Evolutionary conservation across 1,284 basidiomycete genomes (phyloP), one percentile per base, ranked within the genome.

Genomic region (Phaffia rhodozyma): DNA sequence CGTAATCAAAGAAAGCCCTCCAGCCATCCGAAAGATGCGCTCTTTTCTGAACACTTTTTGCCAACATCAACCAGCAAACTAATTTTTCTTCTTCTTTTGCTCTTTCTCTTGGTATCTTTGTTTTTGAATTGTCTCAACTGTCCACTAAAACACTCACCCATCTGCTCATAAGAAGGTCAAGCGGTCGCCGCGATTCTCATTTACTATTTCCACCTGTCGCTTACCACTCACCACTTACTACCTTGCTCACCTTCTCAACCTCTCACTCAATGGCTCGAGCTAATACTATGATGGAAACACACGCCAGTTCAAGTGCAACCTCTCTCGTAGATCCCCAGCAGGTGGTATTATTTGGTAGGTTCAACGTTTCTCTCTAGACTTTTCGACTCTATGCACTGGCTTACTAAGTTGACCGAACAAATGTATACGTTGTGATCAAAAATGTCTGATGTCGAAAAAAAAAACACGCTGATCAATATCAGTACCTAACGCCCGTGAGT

Each of bases 401-500:
- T 20, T 2, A 7, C 18, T 18, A 9, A 30, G 18, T 53, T 61
- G 34, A 52, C 32, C 2, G 18, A n/a, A 57, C 30, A 20, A 13
- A 11, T n/a, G 9, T 11, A 4, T 50, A n/a, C 11, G 18, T 16
- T 27, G 23, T 13, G 29, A 6, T 7, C 49, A 0, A 29, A 32
- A n/a, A 43, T 16, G 5, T 16, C 6, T 43, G 38, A 43, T 16
- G 9, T 34, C 5, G 32, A 34, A n/a, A n/a, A 43, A 43, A 7
- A 5, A 43, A 4, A 34, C 9, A 34, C 32, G 32, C 32, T 43
- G 38, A 16, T 16, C 7, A 11, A 5, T 43, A 43, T 11, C 62
- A 63, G 62, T 63, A 7, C 62, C 62, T 23, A 63, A 63, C 20
- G 62, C 62, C 49, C 62, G 62, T 63, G 16, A 5, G 62, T 11